Evolutionary conservation across 176 grass and related monocot genomes (phyloP), one percentile per base, ranked within the genome.

Genomic region (Olyra latifolia): DNA sequence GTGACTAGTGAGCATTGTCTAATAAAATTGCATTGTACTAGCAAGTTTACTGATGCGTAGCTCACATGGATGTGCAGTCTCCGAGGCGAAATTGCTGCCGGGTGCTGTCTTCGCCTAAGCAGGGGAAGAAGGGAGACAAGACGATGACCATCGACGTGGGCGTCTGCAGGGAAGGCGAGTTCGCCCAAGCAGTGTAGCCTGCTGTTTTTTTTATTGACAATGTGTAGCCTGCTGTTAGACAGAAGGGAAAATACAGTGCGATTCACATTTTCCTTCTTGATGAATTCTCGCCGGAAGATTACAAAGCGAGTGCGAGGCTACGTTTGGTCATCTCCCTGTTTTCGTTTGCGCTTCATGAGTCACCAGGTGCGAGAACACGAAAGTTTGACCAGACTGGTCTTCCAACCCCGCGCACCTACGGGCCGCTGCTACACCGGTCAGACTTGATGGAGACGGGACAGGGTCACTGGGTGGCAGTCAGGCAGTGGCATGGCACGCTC

Each of bases 61-160:
- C 55, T 85, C 43, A 80, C 72, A 69, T 80, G 79, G 61, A 44
- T 76, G 28, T 86, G 83, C 90, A 98, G 95, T 90, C 95, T 35
- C 95, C 92, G 8, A 98, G 95, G 83, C 84, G 95, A 68, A 91
- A 94, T 74, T 98, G 95, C 65, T 98, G 95, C 46, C 67, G 95
- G 45, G 95, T 98, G 83, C 20, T 94, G 63, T 84, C 71, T 4
- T 82, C 94, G 71, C 89, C 87, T 19, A 64, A 89, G 62, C 74
- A 42, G 10, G 63, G 74, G 56, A 74, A 72, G 72, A 49, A 74
- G 17, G 74, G 74, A 5, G 50, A 84, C 23, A 88, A 78, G 80
- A 92, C 77, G 78, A 98, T 98, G 95, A 82, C 79, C 63, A 87
- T 98, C 61, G 90, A 94, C 48, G 88, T 98, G 42, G 90, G 95